These are phyloP conservation scores for Cladosporium sp. DNA, from an alignment of 2,329 filamentous ascomycete species.

Conservation along the genomic window DNA sequence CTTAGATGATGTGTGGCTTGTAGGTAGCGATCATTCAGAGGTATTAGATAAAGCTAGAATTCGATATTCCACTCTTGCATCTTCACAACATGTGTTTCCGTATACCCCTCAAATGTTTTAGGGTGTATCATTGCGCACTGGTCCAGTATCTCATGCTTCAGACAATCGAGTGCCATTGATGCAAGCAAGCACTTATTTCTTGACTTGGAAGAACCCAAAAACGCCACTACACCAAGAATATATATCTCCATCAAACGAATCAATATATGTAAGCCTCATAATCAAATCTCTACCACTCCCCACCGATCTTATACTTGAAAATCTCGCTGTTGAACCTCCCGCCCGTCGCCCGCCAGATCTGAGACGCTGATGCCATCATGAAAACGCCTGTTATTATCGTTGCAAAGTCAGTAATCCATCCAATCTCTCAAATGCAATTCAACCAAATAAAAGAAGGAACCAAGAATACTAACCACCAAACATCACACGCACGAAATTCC, in stretches of 20 bases:
- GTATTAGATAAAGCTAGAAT: neutral
- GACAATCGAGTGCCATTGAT: neutral
- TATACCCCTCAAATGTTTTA: too few relatives aligned
- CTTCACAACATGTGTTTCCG: neutral
- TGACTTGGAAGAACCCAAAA: neutral
- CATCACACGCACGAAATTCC: conserved; percentile 54
- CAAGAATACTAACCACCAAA: conserved; percentile 48
- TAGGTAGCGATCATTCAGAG: neutral
- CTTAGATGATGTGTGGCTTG: too few relatives aligned
- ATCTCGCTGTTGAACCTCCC: conserved; percentile 53
- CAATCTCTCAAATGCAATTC: too few relatives aligned
- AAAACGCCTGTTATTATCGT: neutral
- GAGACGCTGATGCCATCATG: conserved; percentile 38
- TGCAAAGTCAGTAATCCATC: too few relatives aligned
- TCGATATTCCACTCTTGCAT: neutral
- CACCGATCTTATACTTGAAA: conserved; percentile 57
- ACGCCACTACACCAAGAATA: neutral
- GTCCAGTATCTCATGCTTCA: neutral
- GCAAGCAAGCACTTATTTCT: neutral
- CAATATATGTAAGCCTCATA: neutral
- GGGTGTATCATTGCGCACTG: neutral
- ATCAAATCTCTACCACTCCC: conserved; percentile 43
- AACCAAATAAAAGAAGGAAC: too few relatives aligned
- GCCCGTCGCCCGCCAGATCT: conserved; percentile 54
- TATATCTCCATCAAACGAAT: neutral